Evolutionary conservation across 2,329 filamentous ascomycete genomes (phyloP).

Genomic region (Aspergillus brunneoviolaceus): DNA sequence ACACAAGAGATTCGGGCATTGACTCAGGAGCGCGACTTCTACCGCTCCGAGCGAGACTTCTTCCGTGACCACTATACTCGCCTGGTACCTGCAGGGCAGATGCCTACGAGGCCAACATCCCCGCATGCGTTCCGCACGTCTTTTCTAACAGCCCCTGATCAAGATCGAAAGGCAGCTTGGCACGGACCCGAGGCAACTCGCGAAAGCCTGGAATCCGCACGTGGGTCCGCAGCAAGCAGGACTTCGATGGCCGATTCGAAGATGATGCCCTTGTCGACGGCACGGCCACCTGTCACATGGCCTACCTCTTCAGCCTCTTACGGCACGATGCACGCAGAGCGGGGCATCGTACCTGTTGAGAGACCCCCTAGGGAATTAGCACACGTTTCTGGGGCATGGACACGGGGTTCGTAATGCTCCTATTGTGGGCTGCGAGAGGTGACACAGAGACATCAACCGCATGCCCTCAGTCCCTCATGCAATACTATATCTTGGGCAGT

Average conservation of each 20-base stretch:
- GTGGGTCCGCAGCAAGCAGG: neutral
- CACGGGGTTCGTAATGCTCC: slow-evolving; percentile 10
- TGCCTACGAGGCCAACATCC: slow-evolving; percentile 33
- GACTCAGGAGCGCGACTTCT: slow-evolving; percentile 38
- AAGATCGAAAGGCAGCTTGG: slow-evolving; percentile 15
- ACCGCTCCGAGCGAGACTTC: slow-evolving; percentile 42
- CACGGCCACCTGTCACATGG: slow-evolving; percentile 18
- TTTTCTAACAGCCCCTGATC: slow-evolving; percentile 10
- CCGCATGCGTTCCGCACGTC: slow-evolving; percentile 22
- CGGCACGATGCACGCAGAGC: slow-evolving; percentile 6
- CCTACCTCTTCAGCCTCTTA: slow-evolving; percentile 14
- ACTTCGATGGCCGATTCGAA: slow-evolving; percentile 1
- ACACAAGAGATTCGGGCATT: slow-evolving; percentile 36
- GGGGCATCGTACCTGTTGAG: slow-evolving; percentile 12
- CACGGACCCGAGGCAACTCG: slow-evolving; percentile 7
- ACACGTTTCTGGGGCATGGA: slow-evolving; percentile 19
- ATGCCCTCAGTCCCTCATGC: too few species aligned
- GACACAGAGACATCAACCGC: neutral
- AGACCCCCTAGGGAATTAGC: slow-evolving; percentile 16
- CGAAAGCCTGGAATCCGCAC: slow-evolving; percentile 10
- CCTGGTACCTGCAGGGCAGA: slow-evolving; percentile 25
- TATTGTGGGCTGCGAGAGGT: neutral
- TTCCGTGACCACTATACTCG: slow-evolving; percentile 37
- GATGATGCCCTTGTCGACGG: slow-evolving; percentile 1
- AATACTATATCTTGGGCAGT: too few species aligned